These are phyloP conservation scores for Diaporthe destruens DNA, from an alignment of 2,329 filamentous ascomycete genomes.

Conservation along the genomic window DNA sequence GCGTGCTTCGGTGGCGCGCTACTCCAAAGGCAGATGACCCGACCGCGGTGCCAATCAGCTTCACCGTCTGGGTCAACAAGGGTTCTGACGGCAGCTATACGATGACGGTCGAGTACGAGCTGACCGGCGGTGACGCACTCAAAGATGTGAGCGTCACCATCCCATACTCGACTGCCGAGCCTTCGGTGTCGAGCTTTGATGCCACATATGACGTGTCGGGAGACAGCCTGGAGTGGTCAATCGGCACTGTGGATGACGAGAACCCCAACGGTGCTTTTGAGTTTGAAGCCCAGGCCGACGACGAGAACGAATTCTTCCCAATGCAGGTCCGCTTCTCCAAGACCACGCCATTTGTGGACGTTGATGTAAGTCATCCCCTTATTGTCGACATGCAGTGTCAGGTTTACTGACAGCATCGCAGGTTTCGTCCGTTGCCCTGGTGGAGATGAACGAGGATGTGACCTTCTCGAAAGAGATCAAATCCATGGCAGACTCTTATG, in stretches of 20 bases:
- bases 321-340: conserved; percentile 94
- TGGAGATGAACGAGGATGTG: conserved; percentile 83
- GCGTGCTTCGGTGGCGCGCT: conserved; percentile 92
- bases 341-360: conserved; percentile 86
- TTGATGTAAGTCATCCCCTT: conserved; percentile 78
- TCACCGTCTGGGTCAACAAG: conserved; percentile 98
- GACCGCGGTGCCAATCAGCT: conserved; percentile 88
- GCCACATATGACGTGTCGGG: conserved; percentile 94
- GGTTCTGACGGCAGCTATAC: conserved; percentile 83
- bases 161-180: conserved; percentile 87
- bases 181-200: conserved; percentile 91
- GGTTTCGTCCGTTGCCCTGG: conserved; percentile 77
- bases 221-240: conserved; percentile 93
- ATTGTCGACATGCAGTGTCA: not conserved
- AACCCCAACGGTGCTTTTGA: conserved; percentile 91
- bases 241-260: conserved; percentile 85
- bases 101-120: conserved; percentile 95
- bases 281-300: conserved; percentile 89
- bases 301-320: conserved; percentile 97
- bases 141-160: conserved; percentile 90
- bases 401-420: conserved; percentile 36
- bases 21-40: conserved; percentile 84
- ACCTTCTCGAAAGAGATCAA: conserved; percentile 86
- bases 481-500: conserved; percentile 80
- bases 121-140: conserved; percentile 82